These are phyloP conservation scores for Globisporangium nagaii DNA, from an alignment of 352 stramenopile genomes.

Conservation along the genomic window DNA sequence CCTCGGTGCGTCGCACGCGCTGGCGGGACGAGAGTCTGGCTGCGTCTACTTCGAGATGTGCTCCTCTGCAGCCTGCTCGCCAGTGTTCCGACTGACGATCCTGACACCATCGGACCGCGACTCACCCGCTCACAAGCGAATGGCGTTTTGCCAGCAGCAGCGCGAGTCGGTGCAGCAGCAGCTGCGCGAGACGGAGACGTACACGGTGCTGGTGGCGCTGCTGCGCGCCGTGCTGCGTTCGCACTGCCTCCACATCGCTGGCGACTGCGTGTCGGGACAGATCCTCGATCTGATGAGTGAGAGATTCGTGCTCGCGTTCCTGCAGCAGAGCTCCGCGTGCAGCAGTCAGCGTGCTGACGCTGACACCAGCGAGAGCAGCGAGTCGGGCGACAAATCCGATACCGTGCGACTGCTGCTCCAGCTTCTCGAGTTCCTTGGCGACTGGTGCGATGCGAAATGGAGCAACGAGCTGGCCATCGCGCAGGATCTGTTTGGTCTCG, in stretches of 20 bases:
- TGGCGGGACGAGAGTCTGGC: constrained; percentile 5
- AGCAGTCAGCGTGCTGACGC: neutral
- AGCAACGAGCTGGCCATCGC: neutral
- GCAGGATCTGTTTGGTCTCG: neutral
- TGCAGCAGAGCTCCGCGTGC: constrained; percentile 5
- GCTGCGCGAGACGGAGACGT: constrained; percentile 21
- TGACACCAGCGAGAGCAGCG: neutral
- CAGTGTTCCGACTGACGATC: constrained; percentile 27
- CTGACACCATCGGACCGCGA: neutral
- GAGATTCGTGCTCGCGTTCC: constrained; percentile 19
- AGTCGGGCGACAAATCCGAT: neutral
- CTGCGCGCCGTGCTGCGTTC: constrained; percentile 23
- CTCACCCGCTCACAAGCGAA: constrained; percentile 3
- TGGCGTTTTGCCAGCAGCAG: constrained; percentile 19
- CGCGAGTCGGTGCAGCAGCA: constrained; percentile 4
- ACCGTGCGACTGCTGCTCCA: neutral
- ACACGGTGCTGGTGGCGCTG: constrained; percentile 20
- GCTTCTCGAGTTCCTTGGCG: constrained; percentile 2
- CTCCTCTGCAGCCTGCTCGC: constrained; percentile 8
- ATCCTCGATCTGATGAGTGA: constrained; percentile 27
- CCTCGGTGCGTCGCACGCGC: neutral
- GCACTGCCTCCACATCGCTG: constrained; percentile 12
- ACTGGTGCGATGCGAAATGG: constrained; percentile 1
- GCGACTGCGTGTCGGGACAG: constrained; percentile 11
- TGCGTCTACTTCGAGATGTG: constrained; percentile 26